Percentiles rank a stretch among this genome's conserved stretches.
Evolutionary conservation across 1,284 basidiomycete genomes (phyloP).

Genomic region (Ceratobasidium theobromae): DNA sequence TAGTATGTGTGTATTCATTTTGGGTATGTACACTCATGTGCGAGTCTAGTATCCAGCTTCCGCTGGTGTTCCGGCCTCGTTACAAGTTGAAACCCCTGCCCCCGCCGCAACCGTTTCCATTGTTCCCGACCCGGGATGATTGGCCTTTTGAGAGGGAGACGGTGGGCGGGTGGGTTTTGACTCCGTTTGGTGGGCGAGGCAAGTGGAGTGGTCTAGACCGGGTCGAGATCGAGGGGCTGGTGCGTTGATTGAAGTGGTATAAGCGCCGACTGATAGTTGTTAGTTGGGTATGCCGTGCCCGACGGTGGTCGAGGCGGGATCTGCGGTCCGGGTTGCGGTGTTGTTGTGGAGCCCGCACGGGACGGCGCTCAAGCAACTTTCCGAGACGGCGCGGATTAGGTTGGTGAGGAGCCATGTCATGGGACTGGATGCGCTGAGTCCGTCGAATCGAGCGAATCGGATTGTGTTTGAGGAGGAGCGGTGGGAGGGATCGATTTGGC

Average conservation of each 20-base stretch:
- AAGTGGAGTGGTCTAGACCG: neutral
- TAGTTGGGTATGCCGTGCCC: constrained; percentile 9
- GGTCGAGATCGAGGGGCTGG: constrained; percentile 14
- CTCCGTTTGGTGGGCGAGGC: constrained; percentile 17
- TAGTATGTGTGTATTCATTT: constrained; percentile 10
- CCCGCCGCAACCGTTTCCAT: constrained; percentile 9
- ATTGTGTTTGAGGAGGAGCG: constrained; percentile 1
- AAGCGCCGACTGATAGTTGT: neutral
- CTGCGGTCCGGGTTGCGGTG: neutral
- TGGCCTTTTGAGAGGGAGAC: constrained; percentile 15
- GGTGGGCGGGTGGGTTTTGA: constrained; percentile 2
- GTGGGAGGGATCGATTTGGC: neutral
- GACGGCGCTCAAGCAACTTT: neutral
- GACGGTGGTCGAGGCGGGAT: neutral
- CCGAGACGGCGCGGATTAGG: neutral
- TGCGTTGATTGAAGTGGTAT: neutral
- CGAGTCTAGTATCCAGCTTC: constrained; percentile 4
- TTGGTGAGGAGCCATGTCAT: constrained; percentile 1
- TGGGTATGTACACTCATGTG: neutral
- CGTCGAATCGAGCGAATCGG: constrained; percentile 19
- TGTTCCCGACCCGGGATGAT: constrained; percentile 21
- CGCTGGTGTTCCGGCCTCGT: neutral
- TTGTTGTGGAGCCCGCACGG: neutral
- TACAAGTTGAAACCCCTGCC: constrained; percentile 2
- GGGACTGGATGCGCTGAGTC: constrained; percentile 14